A percentile compares a stretch with the other conserved stretches of the same genome.
Evolutionary conservation across 768 basidiomycete species (phyloP).

Genomic region (Termitomyces sp.): DNA sequence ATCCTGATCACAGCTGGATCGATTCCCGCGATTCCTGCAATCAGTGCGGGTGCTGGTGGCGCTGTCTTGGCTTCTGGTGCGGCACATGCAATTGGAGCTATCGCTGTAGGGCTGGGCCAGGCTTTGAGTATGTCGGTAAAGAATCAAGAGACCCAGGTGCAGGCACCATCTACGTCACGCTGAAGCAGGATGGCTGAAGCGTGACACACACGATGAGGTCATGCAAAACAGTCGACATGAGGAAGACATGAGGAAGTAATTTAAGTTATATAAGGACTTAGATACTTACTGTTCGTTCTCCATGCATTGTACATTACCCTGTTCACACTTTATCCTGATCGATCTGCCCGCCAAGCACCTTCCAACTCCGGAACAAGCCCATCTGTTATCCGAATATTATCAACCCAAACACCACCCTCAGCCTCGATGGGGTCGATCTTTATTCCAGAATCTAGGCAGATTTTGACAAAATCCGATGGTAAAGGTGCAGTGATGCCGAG

Average conservation of each 20-base stretch:
- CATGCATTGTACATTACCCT: constrained; percentile 6
- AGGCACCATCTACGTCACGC: constrained; percentile 10
- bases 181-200: not conserved
- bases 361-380: constrained; percentile 29
- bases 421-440: constrained; percentile 27
- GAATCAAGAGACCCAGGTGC: constrained; percentile 12
- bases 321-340: not conserved
- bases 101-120: constrained; percentile 69
- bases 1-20: constrained; percentile 77
- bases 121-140: constrained; percentile 31
- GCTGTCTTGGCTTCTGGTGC: constrained; percentile 68
- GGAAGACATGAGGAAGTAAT: not conserved
- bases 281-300: not conserved
- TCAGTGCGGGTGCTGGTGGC: constrained; percentile 65
- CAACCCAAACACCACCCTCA: constrained; percentile 40
- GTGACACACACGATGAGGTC: not conserved
- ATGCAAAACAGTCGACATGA: not conserved
- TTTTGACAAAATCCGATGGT: constrained; percentile 45
- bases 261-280: not conserved
- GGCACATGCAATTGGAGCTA: constrained; percentile 73
- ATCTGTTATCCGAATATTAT: constrained; percentile 31
- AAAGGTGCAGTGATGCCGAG: constrained; percentile 53
- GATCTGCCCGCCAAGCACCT: constrained; percentile 23
- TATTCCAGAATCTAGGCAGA: constrained; percentile 44
- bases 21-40: constrained; percentile 65